Conservation (phyloP, 805 yeast species). For the Hanseniaspora clermontiae region DNA sequence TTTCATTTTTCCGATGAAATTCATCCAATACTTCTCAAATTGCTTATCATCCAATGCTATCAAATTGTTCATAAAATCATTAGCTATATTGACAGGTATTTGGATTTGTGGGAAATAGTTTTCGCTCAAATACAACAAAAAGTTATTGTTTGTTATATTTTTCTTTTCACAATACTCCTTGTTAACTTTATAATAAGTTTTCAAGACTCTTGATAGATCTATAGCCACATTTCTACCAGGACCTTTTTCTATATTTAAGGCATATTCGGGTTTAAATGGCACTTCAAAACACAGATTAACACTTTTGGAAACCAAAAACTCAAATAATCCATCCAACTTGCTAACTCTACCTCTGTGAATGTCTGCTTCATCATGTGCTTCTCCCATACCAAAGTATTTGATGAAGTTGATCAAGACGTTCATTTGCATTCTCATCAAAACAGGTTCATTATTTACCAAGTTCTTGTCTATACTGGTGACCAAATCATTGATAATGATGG, state of each 20-base stretch:
- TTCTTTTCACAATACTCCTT: conserved; percentile 16
- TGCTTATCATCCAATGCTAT: conserved; percentile 44
- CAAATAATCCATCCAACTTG: conserved; percentile 57
- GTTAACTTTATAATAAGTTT: conserved; percentile 38
- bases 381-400: conserved; percentile 54
- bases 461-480: conserved; percentile 50
- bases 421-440: conserved; percentile 56
- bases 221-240: conserved; percentile 60
- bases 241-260: conserved; percentile 62
- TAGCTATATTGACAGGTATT: conserved; percentile 45
- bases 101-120: conserved; percentile 40
- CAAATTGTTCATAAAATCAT: conserved; percentile 50
- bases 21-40: conserved; percentile 58
- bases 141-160: conserved; percentile 16
- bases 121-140: conserved; percentile 39
- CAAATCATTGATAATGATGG: conserved; percentile 47
- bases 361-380: conserved; percentile 50
- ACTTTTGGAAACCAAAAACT: conserved; percentile 52
- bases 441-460: conserved; percentile 39
- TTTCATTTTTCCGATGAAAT: conserved; percentile 29
- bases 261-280: conserved; percentile 53
- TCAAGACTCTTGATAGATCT: conserved; percentile 62
- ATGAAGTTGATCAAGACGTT: conserved; percentile 54
- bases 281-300: conserved; percentile 62
- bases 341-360: conserved; percentile 33